These are phyloP conservation scores for Wickerhamiella qilinensis DNA, from an alignment of 805 yeast species.

Conservation along the genomic window DNA sequence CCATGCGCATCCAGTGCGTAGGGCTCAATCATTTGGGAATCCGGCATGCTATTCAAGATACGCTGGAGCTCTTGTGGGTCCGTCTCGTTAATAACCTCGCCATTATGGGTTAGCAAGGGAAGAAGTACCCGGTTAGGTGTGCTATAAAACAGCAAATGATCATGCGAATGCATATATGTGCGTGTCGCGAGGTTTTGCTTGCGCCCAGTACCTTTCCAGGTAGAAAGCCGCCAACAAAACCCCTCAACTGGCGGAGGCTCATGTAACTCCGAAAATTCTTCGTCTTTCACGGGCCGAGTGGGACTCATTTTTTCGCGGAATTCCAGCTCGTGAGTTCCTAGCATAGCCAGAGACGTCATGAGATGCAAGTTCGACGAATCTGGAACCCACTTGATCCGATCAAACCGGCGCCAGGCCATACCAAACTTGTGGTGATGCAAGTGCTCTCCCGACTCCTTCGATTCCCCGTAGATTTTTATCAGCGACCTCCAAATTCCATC, in stretches of 20 bases:
- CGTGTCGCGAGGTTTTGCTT: constrained; percentile 31
- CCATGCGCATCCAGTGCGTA: constrained; percentile 33
- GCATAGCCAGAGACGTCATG: constrained; percentile 29
- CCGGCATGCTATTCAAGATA: constrained; percentile 26
- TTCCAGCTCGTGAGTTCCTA: constrained; percentile 40
- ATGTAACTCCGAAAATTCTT: constrained; percentile 13
- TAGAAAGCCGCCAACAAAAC: constrained; percentile 42
- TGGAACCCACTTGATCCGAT: constrained; percentile 55
- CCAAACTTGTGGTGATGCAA: constrained; percentile 23
- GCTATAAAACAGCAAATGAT: constrained; percentile 43
- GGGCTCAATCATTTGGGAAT: constrained; percentile 34
- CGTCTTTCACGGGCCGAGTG: constrained; percentile 13
- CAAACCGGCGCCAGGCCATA: constrained; percentile 50
- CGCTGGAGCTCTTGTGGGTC: constrained; percentile 9
- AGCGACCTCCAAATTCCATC: background rate
- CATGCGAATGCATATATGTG: constrained; percentile 48
- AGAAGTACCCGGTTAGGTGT: constrained; percentile 43
- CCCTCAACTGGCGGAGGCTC: constrained; percentile 80
- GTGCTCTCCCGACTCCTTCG: too few species aligned
- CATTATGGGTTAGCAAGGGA: constrained; percentile 23
- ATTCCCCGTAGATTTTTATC: background rate
- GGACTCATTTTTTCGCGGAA: constrained; percentile 27
- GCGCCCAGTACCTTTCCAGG: constrained; percentile 29
- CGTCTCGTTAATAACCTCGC: constrained; percentile 4
- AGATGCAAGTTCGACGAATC: constrained; percentile 30